Conservation (phyloP, 495 filamentous ascomycete species). For the Copromyces sp. region DNA sequence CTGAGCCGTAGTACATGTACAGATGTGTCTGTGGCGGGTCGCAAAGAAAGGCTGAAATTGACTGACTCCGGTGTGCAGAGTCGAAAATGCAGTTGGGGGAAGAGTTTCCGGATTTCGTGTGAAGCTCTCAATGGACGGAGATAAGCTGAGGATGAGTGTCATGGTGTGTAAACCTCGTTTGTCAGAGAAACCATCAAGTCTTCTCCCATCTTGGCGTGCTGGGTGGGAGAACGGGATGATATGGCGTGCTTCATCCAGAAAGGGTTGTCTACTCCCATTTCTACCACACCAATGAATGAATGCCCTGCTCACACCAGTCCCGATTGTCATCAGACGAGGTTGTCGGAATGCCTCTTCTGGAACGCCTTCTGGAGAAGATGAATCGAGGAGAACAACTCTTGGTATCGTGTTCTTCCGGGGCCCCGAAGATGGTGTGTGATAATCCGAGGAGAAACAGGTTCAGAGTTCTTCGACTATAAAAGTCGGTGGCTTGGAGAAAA, state of each 20-base stretch:
- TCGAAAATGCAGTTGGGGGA: accelerated
- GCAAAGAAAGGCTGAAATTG: not conserved
- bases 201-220: not conserved
- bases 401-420: not conserved
- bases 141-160: not conserved
- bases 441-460: not conserved
- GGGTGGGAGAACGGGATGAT: not conserved
- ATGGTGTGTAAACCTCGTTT: not conserved
- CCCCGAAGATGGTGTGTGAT: not conserved
- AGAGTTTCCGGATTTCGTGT: not conserved
- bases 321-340: not conserved
- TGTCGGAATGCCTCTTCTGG: not conserved
- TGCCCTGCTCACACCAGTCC: not conserved
- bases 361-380: not conserved
- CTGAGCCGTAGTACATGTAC: no score
- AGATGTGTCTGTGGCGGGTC: not conserved
- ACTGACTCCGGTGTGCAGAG: not conserved
- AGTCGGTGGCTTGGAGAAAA: not conserved
- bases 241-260: not conserved
- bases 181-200: not conserved
- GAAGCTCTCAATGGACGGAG: not conserved
- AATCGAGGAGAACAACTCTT: not conserved
- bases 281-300: not conserved
- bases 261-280: not conserved
- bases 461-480: not conserved